Conservation (phyloP, 2,329 filamentous ascomycete species). For the Exophiala phaeomuriformis region DNA sequence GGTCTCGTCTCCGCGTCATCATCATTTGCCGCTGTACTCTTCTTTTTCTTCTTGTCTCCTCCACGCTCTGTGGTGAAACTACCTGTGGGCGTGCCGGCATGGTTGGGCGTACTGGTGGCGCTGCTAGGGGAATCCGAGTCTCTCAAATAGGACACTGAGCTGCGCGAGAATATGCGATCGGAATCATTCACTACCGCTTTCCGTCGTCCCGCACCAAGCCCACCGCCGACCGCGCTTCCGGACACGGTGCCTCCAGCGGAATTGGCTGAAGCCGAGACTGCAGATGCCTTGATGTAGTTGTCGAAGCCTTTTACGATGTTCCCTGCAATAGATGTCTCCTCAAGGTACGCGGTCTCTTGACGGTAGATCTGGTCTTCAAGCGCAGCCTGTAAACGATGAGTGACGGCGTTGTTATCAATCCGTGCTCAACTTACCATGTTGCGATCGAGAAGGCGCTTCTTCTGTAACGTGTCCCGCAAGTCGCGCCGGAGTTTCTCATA, state of each 20-base stretch:
- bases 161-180: conserved; percentile 44
- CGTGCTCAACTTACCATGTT: conserved; percentile 43
- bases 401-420: background rate
- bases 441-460: conserved; percentile 57
- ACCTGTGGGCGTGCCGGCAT: conserved; percentile 40
- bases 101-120: conserved; percentile 42
- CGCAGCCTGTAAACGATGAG: conserved; percentile 39
- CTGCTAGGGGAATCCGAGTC: conserved; percentile 30
- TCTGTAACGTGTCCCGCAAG: conserved; percentile 58
- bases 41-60: conserved; percentile 39
- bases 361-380: conserved; percentile 76
- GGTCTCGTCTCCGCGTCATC: conserved; percentile 30
- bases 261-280: conserved; percentile 35
- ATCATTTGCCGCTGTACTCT: conserved; percentile 32
- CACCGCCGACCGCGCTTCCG: conserved; percentile 29
- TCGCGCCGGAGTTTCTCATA: conserved; percentile 66
- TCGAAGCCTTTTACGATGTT: conserved; percentile 99
- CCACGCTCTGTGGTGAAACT: conserved; percentile 35
- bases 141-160: conserved; percentile 42
- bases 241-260: conserved; percentile 47
- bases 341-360: conserved; percentile 80
- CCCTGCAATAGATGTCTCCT: conserved; percentile 72
- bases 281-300: conserved; percentile 87
- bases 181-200: conserved; percentile 41
- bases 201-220: conserved; percentile 33